A percentile compares a stretch with the other conserved stretches of the same genome.
Evolutionary conservation across 176 grass and related monocot species (phyloP).

Genomic region (Oryza glaberrima): DNA sequence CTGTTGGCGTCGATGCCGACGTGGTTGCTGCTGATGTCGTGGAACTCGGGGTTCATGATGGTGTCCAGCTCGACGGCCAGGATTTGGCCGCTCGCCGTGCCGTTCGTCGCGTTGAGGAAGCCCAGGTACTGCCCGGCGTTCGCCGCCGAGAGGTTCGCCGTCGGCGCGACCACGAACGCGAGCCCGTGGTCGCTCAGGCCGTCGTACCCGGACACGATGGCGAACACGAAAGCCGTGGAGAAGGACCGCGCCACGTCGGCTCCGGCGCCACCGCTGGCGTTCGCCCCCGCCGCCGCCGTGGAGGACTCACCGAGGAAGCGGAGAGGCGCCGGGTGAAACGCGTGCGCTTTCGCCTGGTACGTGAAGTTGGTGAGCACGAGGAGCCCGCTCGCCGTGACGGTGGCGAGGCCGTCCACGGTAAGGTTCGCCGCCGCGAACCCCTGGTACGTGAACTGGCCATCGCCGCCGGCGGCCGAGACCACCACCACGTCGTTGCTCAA

Average conservation of each 20-base stretch:
- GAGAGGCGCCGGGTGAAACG: constrained; percentile 26
- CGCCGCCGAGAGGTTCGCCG: constrained; percentile 3
- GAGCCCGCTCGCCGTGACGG: constrained; percentile 21
- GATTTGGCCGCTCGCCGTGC: constrained; percentile 19
- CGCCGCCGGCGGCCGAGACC: neutral
- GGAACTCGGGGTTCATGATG: constrained; percentile 37
- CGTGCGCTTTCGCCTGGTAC: constrained; percentile 9
- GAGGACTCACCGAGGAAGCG: neutral
- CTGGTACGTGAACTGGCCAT: constrained; percentile 5
- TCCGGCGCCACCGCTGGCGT: neutral
- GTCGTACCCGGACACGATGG: constrained; percentile 23
- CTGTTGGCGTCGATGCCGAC: constrained; percentile 46
- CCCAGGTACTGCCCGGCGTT: constrained; percentile 44
- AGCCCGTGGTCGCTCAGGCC: constrained; percentile 28
- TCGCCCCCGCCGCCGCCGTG: neutral
- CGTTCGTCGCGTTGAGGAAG: constrained; percentile 38
- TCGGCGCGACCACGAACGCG: constrained; percentile 40
- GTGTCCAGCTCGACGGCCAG: constrained; percentile 55
- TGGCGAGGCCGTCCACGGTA: constrained; percentile 10
- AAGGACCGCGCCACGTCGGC: constrained; percentile 20
- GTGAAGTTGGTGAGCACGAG: constrained; percentile 27
- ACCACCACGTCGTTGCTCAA: neutral
- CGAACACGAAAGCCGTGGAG: constrained; percentile 47
- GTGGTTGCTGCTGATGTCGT: constrained; percentile 50
- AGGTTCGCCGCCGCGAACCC: neutral